These are phyloP conservation scores for Lactarius hatsudake DNA, from an alignment of 768 basidiomycete genomes.

Conservation along the genomic window DNA sequence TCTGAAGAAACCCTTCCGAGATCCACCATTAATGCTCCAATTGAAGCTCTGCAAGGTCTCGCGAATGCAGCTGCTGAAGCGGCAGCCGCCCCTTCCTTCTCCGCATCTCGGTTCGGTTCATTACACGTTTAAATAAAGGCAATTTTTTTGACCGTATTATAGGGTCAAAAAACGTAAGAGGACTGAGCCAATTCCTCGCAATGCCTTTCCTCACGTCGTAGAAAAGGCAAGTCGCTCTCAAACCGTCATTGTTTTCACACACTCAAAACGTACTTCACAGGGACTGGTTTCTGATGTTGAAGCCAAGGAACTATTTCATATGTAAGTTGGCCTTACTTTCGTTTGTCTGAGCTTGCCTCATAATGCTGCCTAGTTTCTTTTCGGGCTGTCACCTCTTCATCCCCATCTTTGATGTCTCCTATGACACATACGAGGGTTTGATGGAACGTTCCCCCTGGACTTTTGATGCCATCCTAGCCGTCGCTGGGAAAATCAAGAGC, in stretches of 20 bases:
- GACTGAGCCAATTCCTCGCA: conserved; percentile 77
- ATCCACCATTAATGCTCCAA: conserved; percentile 83
- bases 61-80: conserved; percentile 96
- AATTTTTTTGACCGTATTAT: conserved; percentile 6
- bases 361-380: conserved; percentile 68
- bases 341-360: conserved; percentile 17
- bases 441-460: conserved; percentile 95
- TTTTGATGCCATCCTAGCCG: conserved; percentile 88
- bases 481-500: conserved; percentile 88
- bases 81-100: conserved; percentile 70
- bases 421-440: conserved; percentile 90
- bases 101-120: conserved; percentile 52
- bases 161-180: conserved; percentile 85
- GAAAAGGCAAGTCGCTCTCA: conserved; percentile 59
- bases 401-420: conserved; percentile 87
- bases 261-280: conserved; percentile 37
- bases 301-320: conserved; percentile 88
- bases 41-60: conserved; percentile 89
- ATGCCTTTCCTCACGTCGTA: conserved; percentile 86
- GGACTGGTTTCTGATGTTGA: conserved; percentile 83
- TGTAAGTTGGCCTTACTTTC: conserved; percentile 47
- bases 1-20: conserved; percentile 87
- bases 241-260: background rate
- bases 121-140: background rate
- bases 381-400: conserved; percentile 96